A percentile compares a stretch with the other conserved stretches of the same genome.
Conservation (phyloP, 2,329 filamentous ascomycete genomes). For the Mollisia scopiformis region DNA sequence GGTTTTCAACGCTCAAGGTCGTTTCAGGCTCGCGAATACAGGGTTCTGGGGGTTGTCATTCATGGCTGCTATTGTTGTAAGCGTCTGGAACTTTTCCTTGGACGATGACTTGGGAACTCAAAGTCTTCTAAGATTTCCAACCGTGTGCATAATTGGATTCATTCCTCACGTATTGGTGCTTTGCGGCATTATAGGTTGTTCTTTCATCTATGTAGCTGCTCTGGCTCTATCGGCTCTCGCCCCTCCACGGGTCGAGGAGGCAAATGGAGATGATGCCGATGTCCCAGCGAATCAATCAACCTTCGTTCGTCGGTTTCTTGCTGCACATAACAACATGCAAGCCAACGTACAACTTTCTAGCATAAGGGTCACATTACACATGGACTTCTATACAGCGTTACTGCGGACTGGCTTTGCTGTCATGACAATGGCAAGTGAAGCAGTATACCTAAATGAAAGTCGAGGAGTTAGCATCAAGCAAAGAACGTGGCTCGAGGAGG, state of each 20-base stretch:
- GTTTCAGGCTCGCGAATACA: constrained; percentile 82
- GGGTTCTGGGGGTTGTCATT: constrained; percentile 90
- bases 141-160: constrained; percentile 92
- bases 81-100: constrained; percentile 64
- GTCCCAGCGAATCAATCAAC: constrained; percentile 38
- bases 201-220: constrained; percentile 76
- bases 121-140: constrained; percentile 84
- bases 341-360: constrained; percentile 85
- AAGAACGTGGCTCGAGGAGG: constrained; percentile 91
- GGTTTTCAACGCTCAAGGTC: constrained; percentile 77
- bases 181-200: constrained; percentile 75
- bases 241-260: constrained; percentile 28
- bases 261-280: constrained; percentile 43
- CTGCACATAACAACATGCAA: constrained; percentile 88
- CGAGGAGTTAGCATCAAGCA: constrained; percentile 71
- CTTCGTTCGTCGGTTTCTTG: constrained; percentile 62
- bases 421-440: constrained; percentile 91
- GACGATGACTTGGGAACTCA: constrained; percentile 64
- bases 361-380: constrained; percentile 79
- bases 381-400: constrained; percentile 94
- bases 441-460: constrained; percentile 93
- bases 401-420: constrained; percentile 85
- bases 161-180: constrained; percentile 92
- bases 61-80: constrained; percentile 83
- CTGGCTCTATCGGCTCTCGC: constrained; percentile 75